Base-by-base conservation (phyloP, 768 basidiomycete species). In the Candolleomyces efflorescens region DNA sequence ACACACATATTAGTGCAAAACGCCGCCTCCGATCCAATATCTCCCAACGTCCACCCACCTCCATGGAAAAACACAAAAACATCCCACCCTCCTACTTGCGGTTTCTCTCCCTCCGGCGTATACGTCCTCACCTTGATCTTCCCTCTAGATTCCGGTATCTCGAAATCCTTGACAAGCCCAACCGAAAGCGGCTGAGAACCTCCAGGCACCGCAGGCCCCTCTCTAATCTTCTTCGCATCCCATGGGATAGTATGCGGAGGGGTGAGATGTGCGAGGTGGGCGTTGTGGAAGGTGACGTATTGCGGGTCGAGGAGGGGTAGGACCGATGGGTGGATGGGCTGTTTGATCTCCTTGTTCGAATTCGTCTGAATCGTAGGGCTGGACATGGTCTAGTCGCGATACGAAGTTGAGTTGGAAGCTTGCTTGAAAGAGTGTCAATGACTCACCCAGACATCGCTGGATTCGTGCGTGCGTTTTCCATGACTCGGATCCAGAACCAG, bases 1-100 rank as follows among this genome's bases (percentile, higher is more conserved):
- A 79, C 76, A 70, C 80, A 82, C 76, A 85, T 79, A 52, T 81
- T 82, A 1, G 83, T 84, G 38, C 78, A 75, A 62, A 91, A 86
- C 5, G 82, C 72, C n/a, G 78, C 80, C 59, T 86, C 84, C 23
- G 80, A 80, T 22, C 66, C 65, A 62, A 88, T 85, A 55, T 75
- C 83, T 0, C 89, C 89, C 1, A 90, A 73, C 0, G 87, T 89
- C 89, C 89, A 90, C 36, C 89, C 89, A 43, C 89, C 89, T 53
- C 89, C 89, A 60, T 90, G 89, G 66, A 85, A 89, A 77, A 80
- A 90, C 45, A 89, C 77, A 59, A 90, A 81, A 1, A 83, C 79
- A 0, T 87, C 87, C 89, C 89, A 90, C 17, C 89, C 89, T 0
- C 67, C 68, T n/a, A n/a, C n/a, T 1, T 63, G 65, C 0, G 87